Evolutionary conservation across 768 basidiomycete species (phyloP).

Genomic region (Sporobolomyces roseus): DNA sequence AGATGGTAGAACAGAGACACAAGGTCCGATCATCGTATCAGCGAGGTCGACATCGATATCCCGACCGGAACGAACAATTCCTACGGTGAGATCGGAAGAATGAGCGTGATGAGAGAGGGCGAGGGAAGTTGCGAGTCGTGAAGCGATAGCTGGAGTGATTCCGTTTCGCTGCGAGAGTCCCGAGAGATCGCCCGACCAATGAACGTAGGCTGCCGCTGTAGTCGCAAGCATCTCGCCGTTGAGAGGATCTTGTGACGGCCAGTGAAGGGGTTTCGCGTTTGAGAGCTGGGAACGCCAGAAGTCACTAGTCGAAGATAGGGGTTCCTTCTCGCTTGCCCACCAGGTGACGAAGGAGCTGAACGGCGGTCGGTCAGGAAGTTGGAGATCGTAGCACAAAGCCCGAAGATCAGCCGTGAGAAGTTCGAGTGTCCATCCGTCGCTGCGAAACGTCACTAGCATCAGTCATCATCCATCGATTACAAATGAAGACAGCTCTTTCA

Average conservation of each 20-base stretch:
- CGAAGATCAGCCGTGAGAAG: slow-evolving; percentile 39
- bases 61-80: slow-evolving; percentile 36
- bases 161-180: slow-evolving; percentile 19
- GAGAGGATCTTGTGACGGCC: slow-evolving; percentile 24
- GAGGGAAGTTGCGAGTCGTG: slow-evolving; percentile 33
- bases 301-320: slow-evolving; percentile 2
- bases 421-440: slow-evolving; percentile 42
- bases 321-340: slow-evolving; percentile 18
- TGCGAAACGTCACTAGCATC: neutral
- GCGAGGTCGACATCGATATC: slow-evolving; percentile 38
- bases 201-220: slow-evolving; percentile 14
- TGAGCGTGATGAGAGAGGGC: slow-evolving; percentile 26
- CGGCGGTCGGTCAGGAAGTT: slow-evolving; percentile 11
- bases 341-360: slow-evolving; percentile 32
- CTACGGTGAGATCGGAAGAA: slow-evolving; percentile 21
- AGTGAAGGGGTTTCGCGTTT: slow-evolving; percentile 19
- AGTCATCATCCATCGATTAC: neutral
- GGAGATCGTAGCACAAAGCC: slow-evolving; percentile 22
- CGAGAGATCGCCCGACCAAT: slow-evolving; percentile 32
- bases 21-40: slow-evolving; percentile 38
- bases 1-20: slow-evolving; percentile 40
- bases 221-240: slow-evolving; percentile 33
- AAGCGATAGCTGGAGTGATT: slow-evolving; percentile 40
- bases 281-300: slow-evolving; percentile 36
- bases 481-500: neutral